phyloP scores from a whole-genome alignment of 2,329 filamentous ascomycete species.

The Mycocentrospora acerina region DNA sequence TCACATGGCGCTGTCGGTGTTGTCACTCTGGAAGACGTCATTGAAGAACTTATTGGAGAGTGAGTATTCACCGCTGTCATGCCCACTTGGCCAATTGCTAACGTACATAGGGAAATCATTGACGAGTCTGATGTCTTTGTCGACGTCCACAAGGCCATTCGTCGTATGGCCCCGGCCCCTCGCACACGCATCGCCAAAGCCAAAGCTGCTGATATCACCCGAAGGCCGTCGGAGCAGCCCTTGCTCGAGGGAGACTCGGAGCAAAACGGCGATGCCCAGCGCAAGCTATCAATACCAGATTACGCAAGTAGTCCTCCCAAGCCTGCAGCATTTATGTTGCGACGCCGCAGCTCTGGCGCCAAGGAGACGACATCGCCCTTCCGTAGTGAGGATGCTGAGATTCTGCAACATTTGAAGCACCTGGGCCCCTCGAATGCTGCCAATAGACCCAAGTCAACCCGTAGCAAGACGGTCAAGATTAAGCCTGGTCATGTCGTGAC shows the following conservation, averaged over 20 bases:
- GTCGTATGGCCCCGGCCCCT: constrained; percentile 81
- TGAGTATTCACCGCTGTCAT: constrained; percentile 52
- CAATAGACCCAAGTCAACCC: constrained; percentile 60
- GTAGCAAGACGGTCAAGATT: constrained; percentile 65
- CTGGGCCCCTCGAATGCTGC: constrained; percentile 66
- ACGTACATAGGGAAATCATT: constrained; percentile 77
- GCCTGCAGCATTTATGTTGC: constrained; percentile 47
- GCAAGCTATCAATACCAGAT: constrained; percentile 37
- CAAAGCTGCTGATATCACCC: constrained; percentile 49
- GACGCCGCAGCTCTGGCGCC: constrained; percentile 48
- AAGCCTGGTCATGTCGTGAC: constrained; percentile 62
- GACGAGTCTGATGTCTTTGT: constrained; percentile 98
- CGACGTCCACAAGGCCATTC: constrained; percentile 96
- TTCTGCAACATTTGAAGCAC: constrained; percentile 63
- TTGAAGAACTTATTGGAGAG: constrained; percentile 98
- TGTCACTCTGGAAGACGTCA: constrained; percentile 95
- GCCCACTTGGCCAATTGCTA: constrained; percentile 1
- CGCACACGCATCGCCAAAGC: constrained; percentile 67
- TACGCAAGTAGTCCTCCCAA: constrained; percentile 29
- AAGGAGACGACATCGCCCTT: constrained; percentile 43
- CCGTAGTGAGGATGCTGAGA: constrained; percentile 55
- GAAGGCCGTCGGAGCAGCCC: constrained; percentile 26
- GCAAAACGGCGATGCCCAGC: constrained; percentile 13
- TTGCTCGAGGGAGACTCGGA: constrained; percentile 20
- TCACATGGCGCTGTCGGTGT: constrained; percentile 89